These are phyloP conservation scores for Globisporangium camurandrum DNA, from an alignment of 352 stramenopile genomes.

Conservation along the genomic window DNA sequence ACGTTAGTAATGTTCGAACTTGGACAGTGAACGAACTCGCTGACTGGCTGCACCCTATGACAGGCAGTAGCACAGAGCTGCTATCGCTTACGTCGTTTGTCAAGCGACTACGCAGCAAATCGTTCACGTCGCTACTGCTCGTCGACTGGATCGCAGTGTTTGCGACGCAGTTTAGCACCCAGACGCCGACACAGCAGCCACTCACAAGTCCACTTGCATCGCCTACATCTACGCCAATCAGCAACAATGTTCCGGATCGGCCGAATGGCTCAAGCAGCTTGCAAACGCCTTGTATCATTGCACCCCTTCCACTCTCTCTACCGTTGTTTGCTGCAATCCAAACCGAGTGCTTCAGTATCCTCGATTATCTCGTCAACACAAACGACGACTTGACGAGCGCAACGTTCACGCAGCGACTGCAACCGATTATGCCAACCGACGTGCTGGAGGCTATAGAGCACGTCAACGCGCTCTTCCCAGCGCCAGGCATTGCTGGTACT, in stretches of 20 bases:
- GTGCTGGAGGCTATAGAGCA: not conserved
- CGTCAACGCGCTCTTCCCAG: not conserved
- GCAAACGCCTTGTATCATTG: not conserved
- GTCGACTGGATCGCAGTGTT: slow-evolving; percentile 34
- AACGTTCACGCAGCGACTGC: slow-evolving; percentile 11
- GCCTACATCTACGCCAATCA: not conserved
- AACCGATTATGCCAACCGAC: not conserved
- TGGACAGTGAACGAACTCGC: slow-evolving; percentile 16
- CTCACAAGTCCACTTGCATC: not conserved
- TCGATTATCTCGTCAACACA: slow-evolving; percentile 9
- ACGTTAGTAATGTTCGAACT: not conserved
- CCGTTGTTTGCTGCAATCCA: not conserved
- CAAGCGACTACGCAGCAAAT: slow-evolving; percentile 10
- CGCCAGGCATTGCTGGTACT: not conserved
- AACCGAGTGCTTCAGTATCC: slow-evolving; percentile 2
- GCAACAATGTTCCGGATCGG: not conserved
- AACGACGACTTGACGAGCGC: slow-evolving; percentile 2
- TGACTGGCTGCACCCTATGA: slow-evolving; percentile 13
- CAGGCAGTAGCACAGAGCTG: not conserved
- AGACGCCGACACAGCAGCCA: not conserved
- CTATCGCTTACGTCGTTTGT: slow-evolving; percentile 19
- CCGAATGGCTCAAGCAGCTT: no score
- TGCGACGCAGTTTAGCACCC: slow-evolving; percentile 14
- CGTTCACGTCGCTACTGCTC: slow-evolving; percentile 14
- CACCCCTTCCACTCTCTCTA: not conserved